A percentile compares a stretch with the other conserved stretches of the same genome.
Conservation (phyloP, 805 yeast species). For the Candida piceae region DNA sequence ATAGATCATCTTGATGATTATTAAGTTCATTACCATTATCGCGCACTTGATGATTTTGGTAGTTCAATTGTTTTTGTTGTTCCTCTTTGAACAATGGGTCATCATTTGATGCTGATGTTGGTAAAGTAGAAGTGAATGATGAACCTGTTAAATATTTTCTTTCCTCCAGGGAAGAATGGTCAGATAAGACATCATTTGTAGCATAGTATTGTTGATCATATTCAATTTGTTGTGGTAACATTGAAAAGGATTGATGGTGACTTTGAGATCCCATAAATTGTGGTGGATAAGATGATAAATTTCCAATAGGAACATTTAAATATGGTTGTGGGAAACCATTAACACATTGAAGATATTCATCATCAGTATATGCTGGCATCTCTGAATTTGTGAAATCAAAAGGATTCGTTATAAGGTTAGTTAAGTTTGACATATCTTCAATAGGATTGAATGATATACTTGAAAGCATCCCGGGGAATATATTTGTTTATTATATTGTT, state of each 20-base stretch:
- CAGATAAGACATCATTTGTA: slow-evolving; percentile 10
- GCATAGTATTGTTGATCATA: background rate
- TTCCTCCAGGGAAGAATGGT: slow-evolving; percentile 14
- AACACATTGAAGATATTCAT: slow-evolving; percentile 4
- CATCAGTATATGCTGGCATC: slow-evolving; percentile 9
- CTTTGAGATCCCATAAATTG: background rate
- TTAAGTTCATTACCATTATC: background rate
- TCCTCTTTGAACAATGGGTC: background rate
- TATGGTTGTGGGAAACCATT: slow-evolving; percentile 1
- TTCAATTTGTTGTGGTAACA: slow-evolving; percentile 2
- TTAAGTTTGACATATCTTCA: slow-evolving; percentile 9
- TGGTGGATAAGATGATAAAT: background rate
- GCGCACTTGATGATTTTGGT: background rate
- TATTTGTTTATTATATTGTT: too few relatives aligned
- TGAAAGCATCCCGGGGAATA: too few relatives aligned
- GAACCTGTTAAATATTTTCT: slow-evolving; percentile 1
- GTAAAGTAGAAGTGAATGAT: background rate
- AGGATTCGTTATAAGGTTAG: background rate
- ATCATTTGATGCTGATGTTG: background rate
- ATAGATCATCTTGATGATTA: slow-evolving; percentile 9
- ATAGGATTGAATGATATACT: slow-evolving; percentile 11
- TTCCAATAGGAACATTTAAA: background rate
- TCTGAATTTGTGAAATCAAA: slow-evolving; percentile 8
- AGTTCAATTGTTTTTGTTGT: background rate
- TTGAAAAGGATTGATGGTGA: background rate